Base-by-base conservation (phyloP, 768 basidiomycete genomes). In the Coprinopsis sp. region DNA sequence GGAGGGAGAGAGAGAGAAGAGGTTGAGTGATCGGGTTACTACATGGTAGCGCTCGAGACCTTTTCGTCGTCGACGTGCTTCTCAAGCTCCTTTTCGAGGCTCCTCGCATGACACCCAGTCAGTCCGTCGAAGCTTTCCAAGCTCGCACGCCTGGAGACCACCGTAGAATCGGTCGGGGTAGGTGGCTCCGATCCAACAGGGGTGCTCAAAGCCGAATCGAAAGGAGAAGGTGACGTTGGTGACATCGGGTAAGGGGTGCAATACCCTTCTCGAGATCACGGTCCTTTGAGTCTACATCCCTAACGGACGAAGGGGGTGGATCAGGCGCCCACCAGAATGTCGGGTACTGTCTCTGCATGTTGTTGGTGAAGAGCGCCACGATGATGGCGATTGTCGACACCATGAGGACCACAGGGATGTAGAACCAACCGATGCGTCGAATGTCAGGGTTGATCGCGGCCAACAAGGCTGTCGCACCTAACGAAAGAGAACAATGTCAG, bases 401-500 rank as follows among this genome's bases (percentile, higher is more conserved):
- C 4, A 81, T 65, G 10, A 81, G 63, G 37, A 79, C 56, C 34
- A 79, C 68, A 12, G 76, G 76, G 11, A 81, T 62, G 48, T 76
- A 73, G 52, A 77, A 73, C 78, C 77, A 79, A 11, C 70, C 72
- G 36, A 78, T 55, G n/a, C 59, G 51, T 14, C 72, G 57, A 14
- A 76, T 58, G 13, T 73, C 64, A 12, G 62, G 49, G 53, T 69
- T 71, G 22, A 74, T 57, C 2, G 72, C 67, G 16, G 76, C 70
- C 8, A 79, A 62, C 27, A 79, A 63, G 18, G 78, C 76, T 1
- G 77, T 78, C n/a, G 76, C 78, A 47, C 78, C 70, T 72, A 37
- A 11, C 19, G 30, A 3, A 30, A 36, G 22, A 10, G 13, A 39
- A 36, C 23, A 21, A 46, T 29, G 6, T 8, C 18, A 22, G 34